Evolutionary conservation across 768 basidiomycete genomes (phyloP).

Genomic region (Rhizopogon vinicolor): DNA sequence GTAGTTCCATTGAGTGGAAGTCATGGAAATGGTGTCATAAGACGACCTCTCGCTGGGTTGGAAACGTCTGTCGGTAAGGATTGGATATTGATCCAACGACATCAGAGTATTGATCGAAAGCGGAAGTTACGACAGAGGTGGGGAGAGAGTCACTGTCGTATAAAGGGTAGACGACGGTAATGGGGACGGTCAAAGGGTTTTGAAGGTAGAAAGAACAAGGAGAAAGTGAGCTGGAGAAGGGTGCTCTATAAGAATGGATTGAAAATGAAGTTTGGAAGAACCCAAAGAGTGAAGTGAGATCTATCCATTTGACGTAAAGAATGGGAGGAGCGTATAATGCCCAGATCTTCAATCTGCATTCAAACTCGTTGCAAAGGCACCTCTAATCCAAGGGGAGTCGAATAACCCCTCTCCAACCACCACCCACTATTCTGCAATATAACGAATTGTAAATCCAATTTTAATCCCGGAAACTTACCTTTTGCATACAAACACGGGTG

Average conservation of each 20-base stretch:
- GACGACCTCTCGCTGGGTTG: constrained; percentile 21
- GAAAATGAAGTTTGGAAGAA: constrained; percentile 6
- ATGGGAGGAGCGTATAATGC: constrained; percentile 1
- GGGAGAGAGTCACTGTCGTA: background rate
- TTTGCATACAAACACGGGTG: background rate
- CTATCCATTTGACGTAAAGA: constrained; percentile 12
- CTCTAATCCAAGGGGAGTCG: background rate
- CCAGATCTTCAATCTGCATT: constrained; percentile 11
- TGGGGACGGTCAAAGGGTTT: background rate
- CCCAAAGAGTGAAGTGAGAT: constrained; percentile 17
- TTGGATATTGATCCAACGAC: constrained; percentile 29
- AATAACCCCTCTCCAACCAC: background rate
- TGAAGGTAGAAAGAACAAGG: constrained; percentile 9
- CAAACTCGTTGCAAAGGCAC: constrained; percentile 3
- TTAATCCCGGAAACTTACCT: background rate
- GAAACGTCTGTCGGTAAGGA: constrained; percentile 28
- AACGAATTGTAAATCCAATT: background rate
- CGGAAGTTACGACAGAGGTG: background rate
- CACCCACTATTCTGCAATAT: background rate
- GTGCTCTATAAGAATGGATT: constrained; percentile 21
- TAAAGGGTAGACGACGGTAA: background rate
- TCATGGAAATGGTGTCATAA: constrained; percentile 15
- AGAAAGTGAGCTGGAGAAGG: constrained; percentile 7
- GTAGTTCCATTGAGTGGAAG: constrained; percentile 21
- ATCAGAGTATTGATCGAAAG: constrained; percentile 13